These are phyloP conservation scores for Biscutella laevigata DNA, from an alignment of 441 rosid genomes.

Conservation along the genomic window DNA sequence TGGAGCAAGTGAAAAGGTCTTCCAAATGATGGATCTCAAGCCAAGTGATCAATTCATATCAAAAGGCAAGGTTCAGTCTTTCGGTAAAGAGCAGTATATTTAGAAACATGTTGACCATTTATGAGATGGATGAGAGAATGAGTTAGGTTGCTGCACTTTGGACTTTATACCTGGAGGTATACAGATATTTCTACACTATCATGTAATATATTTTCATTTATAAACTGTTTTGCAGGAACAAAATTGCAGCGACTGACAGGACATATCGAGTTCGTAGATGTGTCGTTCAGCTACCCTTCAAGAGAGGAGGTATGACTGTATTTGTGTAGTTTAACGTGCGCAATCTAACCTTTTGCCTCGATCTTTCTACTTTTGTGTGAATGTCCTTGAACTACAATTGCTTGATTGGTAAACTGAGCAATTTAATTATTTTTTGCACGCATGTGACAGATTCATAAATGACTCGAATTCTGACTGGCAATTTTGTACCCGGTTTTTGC, in stretches of 20 bases:
- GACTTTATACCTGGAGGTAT: constrained; percentile 12
- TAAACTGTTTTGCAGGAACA: constrained; percentile 38
- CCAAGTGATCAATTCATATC: constrained; percentile 68
- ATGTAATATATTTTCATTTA: background rate
- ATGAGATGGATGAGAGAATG: constrained; percentile 13
- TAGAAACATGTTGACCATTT: constrained; percentile 4
- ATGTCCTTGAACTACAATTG: constrained; percentile 4
- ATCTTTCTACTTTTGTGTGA: background rate
- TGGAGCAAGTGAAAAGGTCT: constrained; percentile 97
- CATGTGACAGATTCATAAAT: background rate
- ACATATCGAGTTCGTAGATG: constrained; percentile 50
- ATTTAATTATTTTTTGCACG: background rate
- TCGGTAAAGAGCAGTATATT: background rate
- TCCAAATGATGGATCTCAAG: constrained; percentile 88
- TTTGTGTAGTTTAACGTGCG: no score
- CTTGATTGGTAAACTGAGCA: background rate
- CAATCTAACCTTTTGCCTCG: background rate
- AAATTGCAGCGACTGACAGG: constrained; percentile 57
- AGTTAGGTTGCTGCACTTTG: background rate
- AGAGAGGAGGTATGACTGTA: constrained; percentile 47
- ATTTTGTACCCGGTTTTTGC: background rate
- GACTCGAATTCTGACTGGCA: background rate
- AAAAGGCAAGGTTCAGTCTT: constrained; percentile 48
- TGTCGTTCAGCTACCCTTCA: constrained; percentile 66
- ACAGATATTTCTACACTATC: background rate